Evolutionary conservation across 495 filamentous ascomycete genomes (phyloP), one percentile per base, ranked within the genome.

Genomic region (Durotheca rogersii): DNA sequence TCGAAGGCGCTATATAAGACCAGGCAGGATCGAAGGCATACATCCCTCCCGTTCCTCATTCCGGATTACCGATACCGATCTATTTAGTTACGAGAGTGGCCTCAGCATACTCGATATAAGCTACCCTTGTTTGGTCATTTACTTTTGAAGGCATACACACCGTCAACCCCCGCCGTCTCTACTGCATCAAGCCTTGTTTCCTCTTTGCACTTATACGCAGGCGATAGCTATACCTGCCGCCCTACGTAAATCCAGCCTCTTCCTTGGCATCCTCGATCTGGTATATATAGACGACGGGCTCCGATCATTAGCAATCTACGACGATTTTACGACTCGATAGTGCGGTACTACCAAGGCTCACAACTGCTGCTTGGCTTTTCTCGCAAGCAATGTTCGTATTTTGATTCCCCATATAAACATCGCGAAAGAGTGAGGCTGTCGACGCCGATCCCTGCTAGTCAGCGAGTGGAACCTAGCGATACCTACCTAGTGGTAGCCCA

Each of bases 1-100:
- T 21, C 39, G 20, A 40, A 39, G 40, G 34, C 34, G 18, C 23
- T 58, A 40, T 59, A 53, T 59, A 59, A 64, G 58, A 64, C 42
- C 51, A 56, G 48, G 43, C 41, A 43, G 30, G 45, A 55, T 50
- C 49, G 54, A 53, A 45, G 52, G 41, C 47, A 50, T 61, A 34
- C 51, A 56, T 53, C 39, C 30, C 43, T 49, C 52, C 27, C 42
- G 16, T 43, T 44, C 25, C 45, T 54, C 42, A n/a, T 42, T 43
- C 47, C 30, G 52, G 50, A 23, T 38, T 44, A 18, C 56, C 45
- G 33, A 21, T 41, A 44, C 32, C 20, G 29, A 47, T 43, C 35
- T 19, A 40, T 55, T 55, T 25, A 27, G 44, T 44, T 16, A 58
- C 50, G 45, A 43, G 23, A 59, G 40, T 34, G 10, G 30, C 17